Evolutionary conservation across 2,329 filamentous ascomycete genomes (phyloP).

Genomic region (Malbranchea cinnamomea): DNA sequence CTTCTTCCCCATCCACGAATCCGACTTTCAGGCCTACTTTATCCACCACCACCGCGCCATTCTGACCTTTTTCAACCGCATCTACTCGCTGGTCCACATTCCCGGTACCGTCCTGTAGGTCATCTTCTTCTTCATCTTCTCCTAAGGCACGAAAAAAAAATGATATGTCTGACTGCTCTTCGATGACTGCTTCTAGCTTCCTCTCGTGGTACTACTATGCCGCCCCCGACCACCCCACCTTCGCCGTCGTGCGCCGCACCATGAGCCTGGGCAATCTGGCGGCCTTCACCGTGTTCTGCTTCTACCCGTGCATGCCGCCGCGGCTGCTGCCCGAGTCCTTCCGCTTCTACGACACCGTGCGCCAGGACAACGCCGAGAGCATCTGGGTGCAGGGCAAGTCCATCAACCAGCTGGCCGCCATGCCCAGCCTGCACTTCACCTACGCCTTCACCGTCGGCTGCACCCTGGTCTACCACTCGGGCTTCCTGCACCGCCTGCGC

Average conservation of each 20-base stretch:
- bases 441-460: constrained; percentile 42
- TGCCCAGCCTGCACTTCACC: constrained; percentile 44
- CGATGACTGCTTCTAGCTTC: too few relatives aligned
- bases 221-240: constrained; percentile 32
- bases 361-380: constrained; percentile 37
- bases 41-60: constrained; percentile 26
- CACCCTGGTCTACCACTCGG: constrained; percentile 39
- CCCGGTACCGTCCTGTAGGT: constrained; percentile 36
- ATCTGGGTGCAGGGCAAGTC: constrained; percentile 42
- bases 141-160: not conserved
- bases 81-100: constrained; percentile 37
- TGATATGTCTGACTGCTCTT: constrained; percentile 15
- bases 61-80: constrained; percentile 34
- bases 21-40: constrained; percentile 32
- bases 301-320: constrained; percentile 51
- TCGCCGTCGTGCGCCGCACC: constrained; percentile 42
- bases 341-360: constrained; percentile 48
- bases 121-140: not conserved
- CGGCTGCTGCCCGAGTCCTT: constrained; percentile 44
- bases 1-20: constrained; percentile 27
- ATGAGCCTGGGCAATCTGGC: constrained; percentile 48
- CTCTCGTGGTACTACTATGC: constrained; percentile 29
- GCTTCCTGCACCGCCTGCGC: too few relatives aligned
- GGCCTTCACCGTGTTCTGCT: constrained; percentile 46
- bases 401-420: constrained; percentile 44